phyloP scores from a whole-genome alignment of 805 yeast genomes.

The Zygotorulaspora florentina region DNA sequence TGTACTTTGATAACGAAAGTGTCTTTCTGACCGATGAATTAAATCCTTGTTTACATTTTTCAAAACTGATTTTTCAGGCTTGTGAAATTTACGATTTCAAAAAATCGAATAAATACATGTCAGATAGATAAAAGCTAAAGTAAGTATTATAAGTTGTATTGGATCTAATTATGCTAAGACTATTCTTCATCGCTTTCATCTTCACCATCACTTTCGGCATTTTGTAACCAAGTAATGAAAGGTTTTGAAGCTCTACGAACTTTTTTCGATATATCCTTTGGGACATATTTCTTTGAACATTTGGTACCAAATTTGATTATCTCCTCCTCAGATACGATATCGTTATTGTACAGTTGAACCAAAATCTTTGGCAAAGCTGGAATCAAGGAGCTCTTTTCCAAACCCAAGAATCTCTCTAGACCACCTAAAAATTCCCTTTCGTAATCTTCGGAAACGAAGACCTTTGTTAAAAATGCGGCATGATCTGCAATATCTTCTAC shows the following conservation, averaged over 20 bases:
- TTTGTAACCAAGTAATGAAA: constrained; percentile 89
- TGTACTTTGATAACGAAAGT: neutral
- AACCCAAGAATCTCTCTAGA: constrained; percentile 85
- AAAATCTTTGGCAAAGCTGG: constrained; percentile 75
- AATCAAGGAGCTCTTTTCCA: constrained; percentile 69
- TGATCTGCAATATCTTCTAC: constrained; percentile 69
- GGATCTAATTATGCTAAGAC: no score
- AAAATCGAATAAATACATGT: neutral
- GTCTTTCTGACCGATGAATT: no score
- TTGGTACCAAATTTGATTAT: constrained; percentile 80
- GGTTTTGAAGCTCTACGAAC: constrained; percentile 96
- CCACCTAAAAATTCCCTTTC: constrained; percentile 95
- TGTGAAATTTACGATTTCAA: neutral
- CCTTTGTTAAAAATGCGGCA: constrained; percentile 76
- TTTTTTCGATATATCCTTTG: constrained; percentile 87
- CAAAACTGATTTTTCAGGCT: neutral
- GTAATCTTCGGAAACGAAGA: constrained; percentile 54
- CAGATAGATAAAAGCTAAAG: no score
- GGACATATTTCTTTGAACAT: constrained; percentile 87
- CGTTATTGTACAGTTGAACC: constrained; percentile 76
- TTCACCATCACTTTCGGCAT: constrained; percentile 81
- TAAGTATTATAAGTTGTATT: no score
- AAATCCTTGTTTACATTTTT: neutral
- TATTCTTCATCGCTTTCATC: constrained; percentile 39
- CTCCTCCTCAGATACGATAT: constrained; percentile 78